Evolutionary conservation across 2,329 filamentous ascomycete genomes (phyloP).

Genomic region (Diaporthe batatas): DNA sequence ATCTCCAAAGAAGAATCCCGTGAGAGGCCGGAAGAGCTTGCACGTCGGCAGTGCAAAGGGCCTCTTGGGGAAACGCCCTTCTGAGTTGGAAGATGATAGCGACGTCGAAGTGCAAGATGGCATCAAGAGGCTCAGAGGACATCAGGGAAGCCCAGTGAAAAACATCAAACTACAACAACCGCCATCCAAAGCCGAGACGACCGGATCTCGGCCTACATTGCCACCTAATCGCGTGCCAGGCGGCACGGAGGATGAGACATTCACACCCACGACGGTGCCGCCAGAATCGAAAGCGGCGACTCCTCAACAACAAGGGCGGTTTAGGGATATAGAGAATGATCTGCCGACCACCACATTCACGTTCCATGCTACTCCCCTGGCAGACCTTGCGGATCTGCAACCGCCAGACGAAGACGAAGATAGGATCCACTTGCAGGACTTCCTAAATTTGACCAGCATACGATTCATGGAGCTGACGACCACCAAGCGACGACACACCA

Average conservation of each 20-base stretch:
- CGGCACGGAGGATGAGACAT: slow-evolving; percentile 51
- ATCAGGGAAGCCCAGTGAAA: slow-evolving; percentile 82
- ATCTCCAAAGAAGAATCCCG: slow-evolving; percentile 78
- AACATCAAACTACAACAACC: slow-evolving; percentile 78
- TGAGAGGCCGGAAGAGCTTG: slow-evolving; percentile 80
- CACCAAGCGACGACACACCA: slow-evolving; percentile 90
- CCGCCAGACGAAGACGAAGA: slow-evolving; percentile 67
- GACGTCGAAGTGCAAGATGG: slow-evolving; percentile 71
- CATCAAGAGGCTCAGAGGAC: slow-evolving; percentile 78
- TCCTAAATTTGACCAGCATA: slow-evolving; percentile 94
- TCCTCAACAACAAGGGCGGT: slow-evolving; percentile 68
- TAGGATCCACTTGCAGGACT: slow-evolving; percentile 87
- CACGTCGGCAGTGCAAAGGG: slow-evolving; percentile 81
- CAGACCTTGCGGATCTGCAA: slow-evolving; percentile 48
- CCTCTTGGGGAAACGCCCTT: slow-evolving; percentile 79
- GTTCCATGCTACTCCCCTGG: slow-evolving; percentile 55
- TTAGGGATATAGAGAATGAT: slow-evolving; percentile 66
- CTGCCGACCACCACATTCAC: slow-evolving; percentile 59
- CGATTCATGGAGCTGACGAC: slow-evolving; percentile 99
- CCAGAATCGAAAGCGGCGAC: slow-evolving; percentile 68
- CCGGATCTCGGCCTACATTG: slow-evolving; percentile 67
- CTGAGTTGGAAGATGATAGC: slow-evolving; percentile 77
- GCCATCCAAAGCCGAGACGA: slow-evolving; percentile 74
- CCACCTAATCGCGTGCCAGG: slow-evolving; percentile 63
- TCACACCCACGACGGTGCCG: slow-evolving; percentile 57